phyloP scores from a whole-genome alignment of 2,329 filamentous ascomycete genomes.

The Pestalotiopsis sp. region DNA sequence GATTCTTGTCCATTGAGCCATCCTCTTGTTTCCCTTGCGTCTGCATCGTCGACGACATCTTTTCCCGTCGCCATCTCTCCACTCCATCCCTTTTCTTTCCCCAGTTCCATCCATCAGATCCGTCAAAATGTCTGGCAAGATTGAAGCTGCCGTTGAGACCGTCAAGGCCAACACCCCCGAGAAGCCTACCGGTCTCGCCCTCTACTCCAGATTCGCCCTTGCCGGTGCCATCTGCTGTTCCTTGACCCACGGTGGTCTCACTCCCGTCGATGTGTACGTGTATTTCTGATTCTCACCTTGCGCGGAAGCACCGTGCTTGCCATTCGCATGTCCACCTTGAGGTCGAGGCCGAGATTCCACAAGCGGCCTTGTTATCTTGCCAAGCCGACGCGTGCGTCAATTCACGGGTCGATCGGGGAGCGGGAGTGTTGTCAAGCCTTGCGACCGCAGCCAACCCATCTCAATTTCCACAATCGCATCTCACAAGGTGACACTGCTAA shows the following conservation, averaged over 20 bases:
- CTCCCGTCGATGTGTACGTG: conserved; percentile 98
- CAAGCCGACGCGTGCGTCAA: background rate
- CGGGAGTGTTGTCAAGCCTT: too few relatives aligned
- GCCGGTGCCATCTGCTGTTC: conserved; percentile 98
- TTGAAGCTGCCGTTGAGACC: conserved; percentile 24
- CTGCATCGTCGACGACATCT: conserved; percentile 14
- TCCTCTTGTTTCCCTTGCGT: conserved; percentile 15
- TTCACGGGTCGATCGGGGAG: background rate
- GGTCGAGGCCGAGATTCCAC: background rate
- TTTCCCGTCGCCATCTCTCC: conserved; percentile 22
- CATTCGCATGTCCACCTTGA: background rate
- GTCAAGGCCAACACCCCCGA: conserved; percentile 27
- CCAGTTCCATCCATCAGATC: conserved; percentile 16
- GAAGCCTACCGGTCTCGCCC: conserved; percentile 37
- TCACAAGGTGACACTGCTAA: background rate
- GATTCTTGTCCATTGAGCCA: conserved; percentile 17
- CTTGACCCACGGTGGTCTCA: conserved; percentile 94
- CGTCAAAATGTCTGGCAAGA: conserved; percentile 25
- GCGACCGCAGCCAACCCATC: background rate
- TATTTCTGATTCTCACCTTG: background rate
- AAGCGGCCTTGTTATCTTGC: background rate
- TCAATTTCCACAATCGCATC: background rate
- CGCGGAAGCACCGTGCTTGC: background rate
- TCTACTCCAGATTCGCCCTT: conserved; percentile 97
- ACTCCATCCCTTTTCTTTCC: conserved; percentile 21